These are phyloP conservation scores for Penicillium alfredii DNA, from an alignment of 495 filamentous ascomycete genomes.

Conservation along the genomic window DNA sequence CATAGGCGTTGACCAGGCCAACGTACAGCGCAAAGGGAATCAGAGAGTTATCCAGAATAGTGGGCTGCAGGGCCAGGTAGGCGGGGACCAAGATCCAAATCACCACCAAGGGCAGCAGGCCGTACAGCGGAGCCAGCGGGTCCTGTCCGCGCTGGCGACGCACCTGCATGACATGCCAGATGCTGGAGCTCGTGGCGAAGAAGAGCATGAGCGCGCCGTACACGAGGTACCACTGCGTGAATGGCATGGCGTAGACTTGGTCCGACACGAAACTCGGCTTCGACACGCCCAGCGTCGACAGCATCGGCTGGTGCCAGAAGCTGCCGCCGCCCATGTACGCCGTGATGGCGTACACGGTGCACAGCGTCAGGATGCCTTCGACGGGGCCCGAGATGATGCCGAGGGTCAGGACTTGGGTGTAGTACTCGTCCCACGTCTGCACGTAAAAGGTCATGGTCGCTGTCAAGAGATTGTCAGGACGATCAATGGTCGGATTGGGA, in stretches of 20 bases:
- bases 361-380: slow-evolving; percentile 84
- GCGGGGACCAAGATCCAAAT: slow-evolving; percentile 67
- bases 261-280: slow-evolving; percentile 60
- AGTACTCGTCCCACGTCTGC: slow-evolving; percentile 99
- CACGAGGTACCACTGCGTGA: slow-evolving; percentile 89
- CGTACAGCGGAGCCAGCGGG: slow-evolving; percentile 64
- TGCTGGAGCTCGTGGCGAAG: slow-evolving; percentile 68
- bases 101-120: slow-evolving; percentile 70
- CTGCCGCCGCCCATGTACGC: slow-evolving; percentile 78
- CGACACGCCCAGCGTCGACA: slow-evolving; percentile 63
- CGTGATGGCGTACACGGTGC: slow-evolving; percentile 76
- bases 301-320: slow-evolving; percentile 85
- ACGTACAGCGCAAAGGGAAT: slow-evolving; percentile 83
- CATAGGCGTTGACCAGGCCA: slow-evolving; percentile 85
- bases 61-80: slow-evolving; percentile 79
- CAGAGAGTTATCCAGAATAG: slow-evolving; percentile 72
- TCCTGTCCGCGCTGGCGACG: slow-evolving; percentile 68
- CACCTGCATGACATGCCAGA: slow-evolving; percentile 73
- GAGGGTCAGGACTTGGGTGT: slow-evolving; percentile 89
- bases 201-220: slow-evolving; percentile 78
- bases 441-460: slow-evolving; percentile 90
- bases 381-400: slow-evolving; percentile 92
- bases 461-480: slow-evolving; percentile 35
- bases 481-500: too few species aligned
- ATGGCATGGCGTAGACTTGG: slow-evolving; percentile 67